Evolutionary conservation across 2,329 filamentous ascomycete genomes (phyloP), one percentile per base, ranked within the genome.

Genomic region (Phyllosticta ampelicida): DNA sequence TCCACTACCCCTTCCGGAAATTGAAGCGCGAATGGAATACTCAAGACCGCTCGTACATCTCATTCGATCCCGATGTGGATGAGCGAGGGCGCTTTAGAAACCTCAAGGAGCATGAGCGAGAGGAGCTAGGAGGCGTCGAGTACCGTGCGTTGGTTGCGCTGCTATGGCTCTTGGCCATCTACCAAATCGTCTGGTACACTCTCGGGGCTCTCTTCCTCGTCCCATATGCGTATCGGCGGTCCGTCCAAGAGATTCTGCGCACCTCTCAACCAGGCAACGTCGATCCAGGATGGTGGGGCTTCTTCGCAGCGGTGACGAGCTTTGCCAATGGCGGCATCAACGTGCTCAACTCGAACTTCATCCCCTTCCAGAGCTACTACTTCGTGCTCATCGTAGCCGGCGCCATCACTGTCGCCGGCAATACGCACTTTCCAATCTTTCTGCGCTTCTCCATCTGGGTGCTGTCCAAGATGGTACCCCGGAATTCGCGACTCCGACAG

Each of bases 371-470:
- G 58, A 71, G 63, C 29, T 67, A 72, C 55, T 64, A 70, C 0
- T 75, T 75, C 26, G 65, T 73, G 0, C 66, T 78, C 3, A 62
- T 78, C 13, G 73, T 73, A 0, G 73, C 85, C 74, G 80, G 79
- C 5, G 63, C 80, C 10, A 69, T 86, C 61, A 80, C 85, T 55
- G 73, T 86, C 5, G 83, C 83, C 0, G 84, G 84, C 3, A 86
- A 86, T 53, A 86, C 84, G 3, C 80, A 82, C 0, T 86, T 84
- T 63, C 84, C 84, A 0, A 74, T 85, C 54, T 81, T 86, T 60
- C 69, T 87, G 11, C 77, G 85, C 3, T 73, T 86, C 9, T 77
- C 78, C 16, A 71, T 87, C 9, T 86, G 82, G 80, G 67, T 66
- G 1, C 70, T 79, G 55, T 69, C 79, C 48, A 74, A 63, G 20